Base-by-base conservation (phyloP, 2,329 filamentous ascomycete genomes). In the Apiospora rasikravindrae region DNA sequence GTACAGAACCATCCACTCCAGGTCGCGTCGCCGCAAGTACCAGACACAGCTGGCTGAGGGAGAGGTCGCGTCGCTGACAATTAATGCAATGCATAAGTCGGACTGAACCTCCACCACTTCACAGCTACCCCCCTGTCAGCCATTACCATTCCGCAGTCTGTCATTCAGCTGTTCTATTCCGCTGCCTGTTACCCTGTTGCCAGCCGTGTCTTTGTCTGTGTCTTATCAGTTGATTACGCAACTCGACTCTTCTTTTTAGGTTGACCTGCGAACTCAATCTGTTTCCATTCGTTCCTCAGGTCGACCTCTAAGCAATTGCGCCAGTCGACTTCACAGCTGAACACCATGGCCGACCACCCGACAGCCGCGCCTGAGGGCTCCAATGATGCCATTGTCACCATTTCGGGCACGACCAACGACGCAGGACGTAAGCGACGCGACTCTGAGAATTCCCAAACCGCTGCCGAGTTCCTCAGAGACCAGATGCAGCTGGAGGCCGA, bases 401-500 rank as follows among this genome's bases (percentile, higher is more conserved):
- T 77, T 47, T 69, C 74, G 44, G 70, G 73, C 29, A 64, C 61
- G 47, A 47, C 64, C 29, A 70, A 70, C 22, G 73, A 76, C 14
- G 72, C 77, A 2, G 70, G 78, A 40, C 73, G 78, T 7, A 77
- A 83, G 44, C 88, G 89, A 75, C 88, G 84, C 75, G 86, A 88
- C 69, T 82, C 79, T 0, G 86, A 91, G 67, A 84, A 88, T 71
- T 94, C 92, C 1, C 92, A 94, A 77, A 94, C 92, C 22, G 92
- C 92, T 44, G 91, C 90, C 73, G 92, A 94, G 40, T 98, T 97
- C 81, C 94, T 99, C 76, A 91, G 94, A 77, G 91, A 91, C 71
- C 96, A 99, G 81, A 91, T 98, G 79, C 91, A 92, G 76, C 91
- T 99, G 70, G 96, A 99, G 84, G 94, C 94, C 26, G 96, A 99